Base-by-base conservation (phyloP, 1,284 basidiomycete genomes). In the Wolfiporia cocos region DNA sequence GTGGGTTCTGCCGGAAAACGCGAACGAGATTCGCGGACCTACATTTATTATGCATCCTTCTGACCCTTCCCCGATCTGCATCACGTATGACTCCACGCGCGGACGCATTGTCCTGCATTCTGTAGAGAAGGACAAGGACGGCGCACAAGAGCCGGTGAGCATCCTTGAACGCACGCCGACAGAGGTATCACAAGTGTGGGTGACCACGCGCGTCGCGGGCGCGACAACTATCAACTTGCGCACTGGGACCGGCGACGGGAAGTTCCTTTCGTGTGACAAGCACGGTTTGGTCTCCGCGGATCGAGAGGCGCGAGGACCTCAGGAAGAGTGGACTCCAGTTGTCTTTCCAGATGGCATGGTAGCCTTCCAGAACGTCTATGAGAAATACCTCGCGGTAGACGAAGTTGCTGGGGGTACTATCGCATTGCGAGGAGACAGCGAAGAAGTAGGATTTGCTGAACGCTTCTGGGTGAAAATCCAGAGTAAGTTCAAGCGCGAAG, bases 391-490 rank as follows among this genome's bases (percentile, higher is more conserved):
- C 32, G 64, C 77, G 39, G 67, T 92, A 19, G 90, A 93, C 51
- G 87, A 92, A 56, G 78, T 87, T 28, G 88, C 89, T 11, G 90
- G 89, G 15, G 89, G 89, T 1, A 62, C 76, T 41, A 58, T 91
- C 34, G 75, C 85, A 47, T 64, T 96, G 17, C 71, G 92, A 39
- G 89, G 84, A 11, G 92, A 95, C 57, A 84, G 80, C 47, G 88
- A 92, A 37, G 77, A 79, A 48, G 76, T 86, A 14, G 90, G 86
- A 4, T 90, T 90, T 51, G 69, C 70, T 31, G 91, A 94, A 57
- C 71, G 82, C 11, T 91, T 92, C 61, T 85, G 80, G 75, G 78
- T 94, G 42, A 92, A 92, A 66, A 84, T 95, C 36, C 92, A 96
- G 67, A 80, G 76, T 63, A 90, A 91, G 59, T 94, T 88, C 65